Base-by-base conservation (phyloP, 2,329 filamentous ascomycete genomes). In the Fusarium torulosum region DNA sequence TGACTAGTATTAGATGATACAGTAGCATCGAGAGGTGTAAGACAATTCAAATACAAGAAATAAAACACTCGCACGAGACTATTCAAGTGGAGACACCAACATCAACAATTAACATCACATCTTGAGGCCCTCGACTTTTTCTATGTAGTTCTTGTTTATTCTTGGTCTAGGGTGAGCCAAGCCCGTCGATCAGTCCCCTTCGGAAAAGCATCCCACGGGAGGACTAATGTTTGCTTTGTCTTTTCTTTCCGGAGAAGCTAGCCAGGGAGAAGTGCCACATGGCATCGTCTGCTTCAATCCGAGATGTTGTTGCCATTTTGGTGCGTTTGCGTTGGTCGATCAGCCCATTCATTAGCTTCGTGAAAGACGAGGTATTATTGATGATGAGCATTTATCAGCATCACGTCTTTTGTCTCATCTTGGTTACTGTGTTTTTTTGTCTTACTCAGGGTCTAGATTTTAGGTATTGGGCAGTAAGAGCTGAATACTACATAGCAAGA, bases 201-300 rank as follows among this genome's bases (percentile, higher is more conserved):
- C 51, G 44, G 60, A 50, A 56, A 37, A 38, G 35, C 23, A 43
- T 46, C 37, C 31, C 33, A 44, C 60, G 60, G 60, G 59, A 65
- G 42, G 44, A n/a, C 45, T 45, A 60, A 63, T 45, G 44, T n/a
- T 58, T 63, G 44, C 44, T 46, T 63, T 63, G 47, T 19, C 15
- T 53, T 42, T 53, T 41, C 41, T 21, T 35, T 40, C 17, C 14
- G 49, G 40, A 20, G 35, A 37, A 37, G 35, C 35, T 55, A 52
- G 52, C n/a, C 35, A 41, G 35, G 46, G 35, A 59, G 63, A 59
- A 63, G 27, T 64, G 66, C 63, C 67, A 69, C 66, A 69, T 69
- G 67, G 67, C 67, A 67, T 49, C 63, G 57, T 67, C 53, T 69
- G 56, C 50, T 69, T 62, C 21, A 54, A 59, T 40, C 64, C 53